Percentiles rank a stretch among this genome's conserved stretches.
Conservation (phyloP, 148 eudicot genomes). For the Simmondsia chinensis region DNA sequence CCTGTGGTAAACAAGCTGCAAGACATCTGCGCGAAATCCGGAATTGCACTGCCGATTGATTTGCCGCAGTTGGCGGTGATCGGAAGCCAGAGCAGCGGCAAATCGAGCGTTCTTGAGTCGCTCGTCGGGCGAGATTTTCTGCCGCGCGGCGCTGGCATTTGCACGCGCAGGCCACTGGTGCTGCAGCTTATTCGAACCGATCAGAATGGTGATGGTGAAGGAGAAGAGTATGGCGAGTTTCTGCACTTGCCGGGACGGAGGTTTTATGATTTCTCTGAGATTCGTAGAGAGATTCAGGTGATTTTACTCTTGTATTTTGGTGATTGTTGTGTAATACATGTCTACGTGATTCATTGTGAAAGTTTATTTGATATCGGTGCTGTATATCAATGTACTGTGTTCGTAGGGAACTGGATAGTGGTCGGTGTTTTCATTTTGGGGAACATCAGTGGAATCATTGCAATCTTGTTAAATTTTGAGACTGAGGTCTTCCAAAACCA, state of each 20-base stretch:
- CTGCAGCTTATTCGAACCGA: slow-evolving; percentile 41
- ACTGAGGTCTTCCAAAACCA: no score
- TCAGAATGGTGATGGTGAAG: slow-evolving; percentile 4
- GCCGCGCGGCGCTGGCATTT: slow-evolving; percentile 45
- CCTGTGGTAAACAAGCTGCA: slow-evolving; percentile 59
- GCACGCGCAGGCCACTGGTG: slow-evolving; percentile 47
- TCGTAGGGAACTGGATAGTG: no score
- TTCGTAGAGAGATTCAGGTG: slow-evolving; percentile 49
- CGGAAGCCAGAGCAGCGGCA: slow-evolving; percentile 70
- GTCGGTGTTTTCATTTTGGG: no score
- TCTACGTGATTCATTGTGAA: background rate
- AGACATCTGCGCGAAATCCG: slow-evolving; percentile 46
- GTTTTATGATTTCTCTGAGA: slow-evolving; percentile 40
- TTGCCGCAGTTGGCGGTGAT: slow-evolving; percentile 60
- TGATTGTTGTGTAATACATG: no score
- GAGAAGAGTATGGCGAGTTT: slow-evolving; percentile 44
- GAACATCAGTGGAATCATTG: no score
- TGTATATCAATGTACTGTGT: no score
- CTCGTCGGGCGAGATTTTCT: slow-evolving; percentile 61
- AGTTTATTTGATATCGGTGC: background rate
- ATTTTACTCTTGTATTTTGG: background rate
- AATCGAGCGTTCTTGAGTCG: slow-evolving; percentile 56
- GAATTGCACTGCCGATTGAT: slow-evolving; percentile 26
- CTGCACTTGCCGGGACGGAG: slow-evolving; percentile 38
- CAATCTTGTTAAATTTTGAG: no score